Evolutionary conservation across 148 eudicot genomes (phyloP), one percentile per base, ranked within the genome.

Genomic region (Diospyros lotus): DNA sequence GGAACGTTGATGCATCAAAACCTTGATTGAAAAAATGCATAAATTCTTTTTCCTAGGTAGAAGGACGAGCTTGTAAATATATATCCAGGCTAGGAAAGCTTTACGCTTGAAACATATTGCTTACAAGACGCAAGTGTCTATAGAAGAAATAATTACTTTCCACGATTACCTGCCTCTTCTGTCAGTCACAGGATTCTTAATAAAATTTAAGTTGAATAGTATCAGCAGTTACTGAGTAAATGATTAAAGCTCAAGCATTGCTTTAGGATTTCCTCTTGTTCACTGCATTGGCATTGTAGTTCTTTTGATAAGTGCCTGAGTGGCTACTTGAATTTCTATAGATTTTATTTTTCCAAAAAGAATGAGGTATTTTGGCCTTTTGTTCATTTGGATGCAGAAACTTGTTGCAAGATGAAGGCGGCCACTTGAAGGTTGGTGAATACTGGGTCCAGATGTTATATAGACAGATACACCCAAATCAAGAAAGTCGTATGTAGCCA

Each of bases 361-460:
- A 54, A 8, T 54, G 58, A 54, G 58, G 12, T 54, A 9, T 9
- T 54, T 11, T 11, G 13, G 58, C 6, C 53, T 63, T 63, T 63
- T 63, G 6, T 50, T 67, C 56, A 5, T 58, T 78, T 61, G 64
- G 67, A 5, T 38, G 10, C 78, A 83, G 86, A 64, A 83, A 83
- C 80, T 80, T 83, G 73, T 68, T 83, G 48, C 82, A 76, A 46
- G 82, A 82, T 53, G 86, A 80, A 74, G 80, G 80, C 66, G 86
- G 82, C 60, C 83, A 83, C 64, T 71, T 83, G 65, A 83, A 83
- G 77, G 80, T 83, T 45, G 83, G 86, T 48, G 86, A 83, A 73
- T 79, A 83, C 50, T 83, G 86, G 86, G 76, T 83, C 58, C 86
- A 79, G 40, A 83, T 83, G 82, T 46, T 83, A 55, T 79, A 83